These are phyloP conservation scores for Xylariales sp. DNA, from an alignment of 2,329 filamentous ascomycete species.

Conservation along the genomic window DNA sequence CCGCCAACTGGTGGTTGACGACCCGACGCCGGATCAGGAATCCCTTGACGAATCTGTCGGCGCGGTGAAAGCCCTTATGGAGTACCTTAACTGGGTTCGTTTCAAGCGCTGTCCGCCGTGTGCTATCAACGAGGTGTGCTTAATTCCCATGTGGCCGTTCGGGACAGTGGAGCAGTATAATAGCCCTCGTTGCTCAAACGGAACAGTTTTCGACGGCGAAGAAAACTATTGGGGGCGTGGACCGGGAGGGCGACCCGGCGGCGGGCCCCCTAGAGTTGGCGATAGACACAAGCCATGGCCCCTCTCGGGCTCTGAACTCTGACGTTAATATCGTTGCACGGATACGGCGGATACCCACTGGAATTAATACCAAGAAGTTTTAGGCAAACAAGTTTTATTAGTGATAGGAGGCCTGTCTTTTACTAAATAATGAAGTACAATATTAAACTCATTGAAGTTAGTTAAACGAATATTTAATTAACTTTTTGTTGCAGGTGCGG, in stretches of 20 bases:
- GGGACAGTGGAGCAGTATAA: conserved; percentile 49
- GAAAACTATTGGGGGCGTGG: conserved; percentile 36
- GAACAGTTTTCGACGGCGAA: conserved; percentile 29
- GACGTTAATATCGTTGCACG: too few species aligned
- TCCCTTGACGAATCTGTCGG: conserved; percentile 25
- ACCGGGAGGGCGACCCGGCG: conserved; percentile 3
- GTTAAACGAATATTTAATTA: too few species aligned
- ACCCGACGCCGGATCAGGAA: conserved; percentile 22
- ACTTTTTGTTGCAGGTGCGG: too few species aligned
- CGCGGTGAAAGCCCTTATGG: conserved; percentile 42
- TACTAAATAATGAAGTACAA: too few species aligned
- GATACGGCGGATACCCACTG: too few species aligned
- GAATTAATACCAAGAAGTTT: too few species aligned
- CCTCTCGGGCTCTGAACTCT: neutral
- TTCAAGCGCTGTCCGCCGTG: conserved; percentile 53
- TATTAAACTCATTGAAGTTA: too few species aligned
- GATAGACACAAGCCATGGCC: neutral
- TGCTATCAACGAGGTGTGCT: conserved; percentile 50
- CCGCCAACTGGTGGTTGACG: conserved; percentile 43
- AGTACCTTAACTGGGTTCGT: conserved; percentile 50
- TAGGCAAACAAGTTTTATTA: too few species aligned
- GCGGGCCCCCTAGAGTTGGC: neutral
- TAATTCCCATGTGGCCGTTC: conserved; percentile 55
- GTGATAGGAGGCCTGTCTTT: too few species aligned
- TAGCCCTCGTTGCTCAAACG: conserved; percentile 47